A percentile compares a stretch with the other conserved stretches of the same genome.
These are phyloP conservation scores for Acacia confusa DNA, from an alignment of 306 rosid genomes.

Conservation along the genomic window DNA sequence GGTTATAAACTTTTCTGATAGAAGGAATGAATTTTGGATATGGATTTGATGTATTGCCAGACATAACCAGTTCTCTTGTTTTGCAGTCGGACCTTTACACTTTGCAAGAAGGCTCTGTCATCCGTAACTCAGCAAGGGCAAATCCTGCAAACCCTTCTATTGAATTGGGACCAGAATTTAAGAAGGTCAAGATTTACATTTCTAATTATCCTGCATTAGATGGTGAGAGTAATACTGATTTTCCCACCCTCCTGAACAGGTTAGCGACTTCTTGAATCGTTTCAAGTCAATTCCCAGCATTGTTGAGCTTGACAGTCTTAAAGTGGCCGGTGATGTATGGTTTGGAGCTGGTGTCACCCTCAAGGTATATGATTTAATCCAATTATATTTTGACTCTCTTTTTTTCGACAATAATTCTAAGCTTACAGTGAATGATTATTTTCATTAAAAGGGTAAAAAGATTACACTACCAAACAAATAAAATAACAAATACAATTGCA, in stretches of 20 bases:
- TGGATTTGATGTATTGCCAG: conserved; percentile 12
- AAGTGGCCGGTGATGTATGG: conserved; percentile 87
- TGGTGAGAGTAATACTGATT: conserved; percentile 29
- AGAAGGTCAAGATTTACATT: conserved; percentile 60
- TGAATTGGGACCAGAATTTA: conserved; percentile 96
- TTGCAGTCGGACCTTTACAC: conserved; percentile 93
- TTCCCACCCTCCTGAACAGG: conserved; percentile 45
- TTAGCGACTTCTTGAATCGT: conserved; percentile 74
- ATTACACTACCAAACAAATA: neutral
- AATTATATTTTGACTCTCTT: neutral
- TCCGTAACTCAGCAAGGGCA: conserved; percentile 64
- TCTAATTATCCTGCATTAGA: conserved; percentile 14
- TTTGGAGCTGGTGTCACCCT: conserved; percentile 79
- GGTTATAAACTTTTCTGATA: conserved; percentile 46
- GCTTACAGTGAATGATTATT: neutral
- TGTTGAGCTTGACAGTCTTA: conserved; percentile 80
- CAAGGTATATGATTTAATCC: conserved; percentile 57
- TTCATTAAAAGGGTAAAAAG: neutral
- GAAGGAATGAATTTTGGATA: conserved; percentile 14
- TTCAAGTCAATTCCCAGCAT: conserved; percentile 97
- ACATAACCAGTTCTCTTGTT: conserved; percentile 22
- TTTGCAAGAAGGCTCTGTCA: conserved; percentile 68
- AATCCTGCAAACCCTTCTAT: conserved; percentile 84
- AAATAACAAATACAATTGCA: neutral
- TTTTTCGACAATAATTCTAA: neutral